Evolutionary conservation across 2,329 filamentous ascomycete species (phyloP), one percentile per base, ranked within the genome.

Genomic region (Penicillium olsonii): DNA sequence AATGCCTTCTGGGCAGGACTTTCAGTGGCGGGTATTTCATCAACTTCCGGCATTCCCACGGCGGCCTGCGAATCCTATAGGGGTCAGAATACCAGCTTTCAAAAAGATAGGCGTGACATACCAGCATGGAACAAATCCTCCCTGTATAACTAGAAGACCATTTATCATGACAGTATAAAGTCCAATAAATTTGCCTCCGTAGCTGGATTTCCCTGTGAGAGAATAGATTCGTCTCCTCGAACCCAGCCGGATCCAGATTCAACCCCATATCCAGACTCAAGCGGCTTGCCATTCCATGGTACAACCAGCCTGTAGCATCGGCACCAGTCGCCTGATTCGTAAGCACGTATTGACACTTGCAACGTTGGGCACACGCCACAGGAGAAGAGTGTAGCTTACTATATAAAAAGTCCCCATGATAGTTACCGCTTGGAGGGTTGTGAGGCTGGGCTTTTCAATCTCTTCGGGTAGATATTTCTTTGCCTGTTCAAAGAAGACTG

Each of bases 201-300:
- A 70, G 38, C 11, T 69, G 60, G 15, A 63, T 59, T 38, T 72
- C 68, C 14, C 64, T 56, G 0, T 37, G 17, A 0, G 63, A 46
- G 29, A 71, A 52, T 8, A 51, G 39, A 35, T 53, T 57, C 6
- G 66, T 57, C 12, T 60, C 60, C 12, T 54, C 52, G 5, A 70
- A 48, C 10, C 58, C 59, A 1, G 60, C 53, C 1, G 65, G 57
- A 24, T 73, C 69, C 8, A 71, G 53, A 24, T 73, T 71, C 0
- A 73, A 53, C 1, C 70, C 70, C 68, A 73, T 69, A 27, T 73
- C 70, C 0, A 72, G 59, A 8, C 62, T 63, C 14, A 73, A 45
- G 3, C 68, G 61, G 39, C 54, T 65, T 1, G 70, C 70, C 66
- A 73, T 71, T 1, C 69, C 69, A 14, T 70, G 65, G 34, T 69